Conservation (phyloP, 2,329 filamentous ascomycete species). For the Endothia cerciana region DNA sequence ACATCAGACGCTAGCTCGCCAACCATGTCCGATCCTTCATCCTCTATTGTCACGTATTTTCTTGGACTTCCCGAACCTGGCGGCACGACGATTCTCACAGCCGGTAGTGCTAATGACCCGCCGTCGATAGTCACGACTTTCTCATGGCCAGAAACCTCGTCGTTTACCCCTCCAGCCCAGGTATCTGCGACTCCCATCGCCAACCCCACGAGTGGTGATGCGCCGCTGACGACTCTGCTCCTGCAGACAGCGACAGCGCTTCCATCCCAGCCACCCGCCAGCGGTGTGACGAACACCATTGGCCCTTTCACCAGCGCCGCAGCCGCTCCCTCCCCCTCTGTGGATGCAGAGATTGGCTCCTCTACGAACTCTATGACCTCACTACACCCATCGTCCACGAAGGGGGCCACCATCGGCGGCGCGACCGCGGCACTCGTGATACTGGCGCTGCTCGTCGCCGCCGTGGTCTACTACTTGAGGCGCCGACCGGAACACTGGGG, state of each 20-base stretch:
- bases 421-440: not conserved
- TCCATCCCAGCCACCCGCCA: not conserved
- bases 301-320: not conserved
- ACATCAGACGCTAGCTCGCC: not conserved
- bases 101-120: not conserved
- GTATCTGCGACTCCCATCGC: not conserved
- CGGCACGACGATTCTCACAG: not conserved
- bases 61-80: not conserved
- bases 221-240: too few relatives aligned
- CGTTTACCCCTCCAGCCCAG: not conserved
- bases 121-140: not conserved
- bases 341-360: too few relatives aligned
- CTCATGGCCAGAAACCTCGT: not conserved
- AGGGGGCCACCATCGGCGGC: not conserved
- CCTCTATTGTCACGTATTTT: not conserved
- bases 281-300: not conserved
- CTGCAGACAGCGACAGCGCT: not conserved
- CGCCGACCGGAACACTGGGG: not conserved
- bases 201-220: not conserved
- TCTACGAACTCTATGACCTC: constrained; percentile 1
- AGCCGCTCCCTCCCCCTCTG: not conserved
- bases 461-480: not conserved
- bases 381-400: not conserved
- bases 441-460: not conserved
- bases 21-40: not conserved